phyloP scores from a whole-genome alignment of 345 rosid species.

The Syzygium aromaticum region DNA sequence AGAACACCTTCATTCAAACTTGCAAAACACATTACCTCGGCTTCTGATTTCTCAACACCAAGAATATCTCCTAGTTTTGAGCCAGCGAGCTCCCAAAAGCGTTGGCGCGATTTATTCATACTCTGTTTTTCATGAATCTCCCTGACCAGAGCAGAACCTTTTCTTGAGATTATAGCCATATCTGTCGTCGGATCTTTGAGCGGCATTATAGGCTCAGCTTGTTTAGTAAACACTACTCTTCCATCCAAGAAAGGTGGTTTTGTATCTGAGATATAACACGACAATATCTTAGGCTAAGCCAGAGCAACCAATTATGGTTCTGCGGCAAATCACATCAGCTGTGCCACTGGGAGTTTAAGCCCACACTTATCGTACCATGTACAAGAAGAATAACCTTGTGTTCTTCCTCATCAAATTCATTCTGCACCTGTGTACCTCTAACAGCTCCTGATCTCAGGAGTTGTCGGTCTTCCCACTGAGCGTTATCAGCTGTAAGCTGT shows the following conservation, averaged over 20 bases:
- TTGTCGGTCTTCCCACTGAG: conserved; percentile 98
- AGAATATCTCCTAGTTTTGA: conserved; percentile 92
- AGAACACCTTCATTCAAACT: conserved; percentile 46
- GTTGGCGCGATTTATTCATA: conserved; percentile 80
- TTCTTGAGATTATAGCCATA: conserved; percentile 97
- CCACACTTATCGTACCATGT: conserved; percentile 55
- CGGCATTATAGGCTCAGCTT: conserved; percentile 97
- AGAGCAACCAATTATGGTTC: neutral
- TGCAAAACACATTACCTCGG: conserved; percentile 40
- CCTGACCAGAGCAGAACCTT: conserved; percentile 82
- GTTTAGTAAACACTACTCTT: conserved; percentile 92
- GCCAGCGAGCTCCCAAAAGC: conserved; percentile 99
- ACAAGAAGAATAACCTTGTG: conserved; percentile 84
- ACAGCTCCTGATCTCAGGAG: conserved; percentile 98
- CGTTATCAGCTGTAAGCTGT: conserved; percentile 87
- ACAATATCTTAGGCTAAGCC: conserved; percentile 2
- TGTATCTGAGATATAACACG: conserved; percentile 46
- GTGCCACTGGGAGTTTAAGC: neutral
- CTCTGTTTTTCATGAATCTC: conserved; percentile 94
- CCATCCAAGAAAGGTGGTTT: conserved; percentile 99
- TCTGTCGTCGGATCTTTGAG: conserved; percentile 96
- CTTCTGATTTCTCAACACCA: conserved; percentile 83
- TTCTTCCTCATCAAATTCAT: conserved; percentile 90
- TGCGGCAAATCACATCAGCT: neutral
- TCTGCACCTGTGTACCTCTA: conserved; percentile 91